Evolutionary conservation across 208 protist species (phyloP).

Genomic region (Leishmania aethiopica): DNA sequence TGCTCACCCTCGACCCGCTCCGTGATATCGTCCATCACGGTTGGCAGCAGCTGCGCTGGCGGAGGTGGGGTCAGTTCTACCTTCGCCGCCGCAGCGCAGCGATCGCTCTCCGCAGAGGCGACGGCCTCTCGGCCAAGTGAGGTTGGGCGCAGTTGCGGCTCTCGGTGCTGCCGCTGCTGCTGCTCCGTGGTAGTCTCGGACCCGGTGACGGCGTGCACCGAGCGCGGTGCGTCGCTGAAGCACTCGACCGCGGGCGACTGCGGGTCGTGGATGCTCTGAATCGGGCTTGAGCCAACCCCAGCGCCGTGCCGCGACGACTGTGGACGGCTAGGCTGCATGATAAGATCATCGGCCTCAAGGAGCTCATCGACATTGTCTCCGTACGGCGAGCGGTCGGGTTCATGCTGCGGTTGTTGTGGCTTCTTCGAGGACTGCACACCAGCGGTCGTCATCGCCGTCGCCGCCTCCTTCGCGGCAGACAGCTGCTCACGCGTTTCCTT

Average conservation of each 20-base stretch:
- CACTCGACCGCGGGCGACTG: background rate
- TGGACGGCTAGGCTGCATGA: no score
- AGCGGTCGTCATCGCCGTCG: background rate
- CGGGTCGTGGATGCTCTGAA: background rate
- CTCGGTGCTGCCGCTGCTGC: background rate
- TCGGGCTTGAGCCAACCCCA: background rate
- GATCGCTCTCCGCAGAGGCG: background rate
- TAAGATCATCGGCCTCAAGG: background rate
- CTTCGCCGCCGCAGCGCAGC: background rate
- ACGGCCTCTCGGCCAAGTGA: background rate
- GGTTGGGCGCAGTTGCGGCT: background rate
- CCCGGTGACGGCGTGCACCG: background rate
- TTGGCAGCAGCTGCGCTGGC: background rate
- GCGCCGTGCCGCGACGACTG: background rate
- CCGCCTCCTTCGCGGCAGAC: background rate
- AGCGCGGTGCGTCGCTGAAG: background rate
- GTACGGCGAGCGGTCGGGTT: background rate
- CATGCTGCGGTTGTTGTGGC: background rate
- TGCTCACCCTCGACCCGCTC: background rate
- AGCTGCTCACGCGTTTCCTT: background rate
- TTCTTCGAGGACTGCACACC: background rate
- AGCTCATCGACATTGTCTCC: background rate
- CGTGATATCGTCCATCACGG: background rate
- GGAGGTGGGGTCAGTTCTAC: background rate
- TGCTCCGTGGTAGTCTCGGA: background rate